phyloP scores from a whole-genome alignment of 2,329 filamentous ascomycete genomes.

The Chaetomium olivaceum region DNA sequence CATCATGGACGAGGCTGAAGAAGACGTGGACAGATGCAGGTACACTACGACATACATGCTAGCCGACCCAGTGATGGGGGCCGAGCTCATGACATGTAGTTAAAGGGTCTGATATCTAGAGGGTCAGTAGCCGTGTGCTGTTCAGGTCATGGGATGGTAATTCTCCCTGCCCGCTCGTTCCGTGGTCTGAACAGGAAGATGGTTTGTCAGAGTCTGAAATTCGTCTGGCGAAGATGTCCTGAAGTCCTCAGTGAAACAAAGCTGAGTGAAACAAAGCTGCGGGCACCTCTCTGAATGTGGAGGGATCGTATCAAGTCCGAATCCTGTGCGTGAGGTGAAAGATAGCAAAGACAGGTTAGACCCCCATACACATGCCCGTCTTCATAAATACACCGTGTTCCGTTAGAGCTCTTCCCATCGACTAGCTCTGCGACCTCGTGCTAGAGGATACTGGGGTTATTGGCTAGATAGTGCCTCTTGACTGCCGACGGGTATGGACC shows the following conservation, averaged over 20 bases:
- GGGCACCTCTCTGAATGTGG: background rate
- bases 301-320: too few relatives aligned
- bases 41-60: background rate
- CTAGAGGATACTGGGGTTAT: background rate
- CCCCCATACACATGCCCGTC: background rate
- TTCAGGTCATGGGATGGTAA: background rate
- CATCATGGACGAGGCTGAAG: background rate
- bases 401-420: background rate
- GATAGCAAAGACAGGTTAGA: background rate
- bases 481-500: background rate
- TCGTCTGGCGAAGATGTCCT: background rate
- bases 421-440: background rate
- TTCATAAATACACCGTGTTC: background rate
- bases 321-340: background rate
- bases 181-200: background rate
- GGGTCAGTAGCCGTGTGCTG: background rate
- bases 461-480: background rate
- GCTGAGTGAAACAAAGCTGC: too few relatives aligned
- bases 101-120: too few relatives aligned
- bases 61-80: background rate
- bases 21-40: background rate
- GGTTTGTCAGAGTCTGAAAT: background rate
- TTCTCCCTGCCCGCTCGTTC: background rate
- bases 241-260: background rate
- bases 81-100: background rate